phyloP scores from a whole-genome alignment of 257 asterid species.

The Hygrophila difformis region DNA sequence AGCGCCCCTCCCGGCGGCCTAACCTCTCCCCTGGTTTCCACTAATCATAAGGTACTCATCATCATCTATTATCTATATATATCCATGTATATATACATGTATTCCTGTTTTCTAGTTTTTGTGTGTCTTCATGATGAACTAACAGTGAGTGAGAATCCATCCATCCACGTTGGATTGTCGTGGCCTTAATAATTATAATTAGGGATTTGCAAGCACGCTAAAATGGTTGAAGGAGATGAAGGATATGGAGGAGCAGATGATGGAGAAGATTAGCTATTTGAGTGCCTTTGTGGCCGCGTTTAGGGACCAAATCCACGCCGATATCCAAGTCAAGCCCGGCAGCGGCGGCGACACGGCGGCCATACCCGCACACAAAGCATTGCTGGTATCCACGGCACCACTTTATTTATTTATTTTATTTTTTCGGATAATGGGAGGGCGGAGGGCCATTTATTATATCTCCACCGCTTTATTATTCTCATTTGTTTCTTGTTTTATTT shows the following conservation, averaged over 20 bases:
- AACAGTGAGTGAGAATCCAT: too few species aligned
- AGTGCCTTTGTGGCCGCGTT: conserved; percentile 57
- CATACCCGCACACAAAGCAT: conserved; percentile 75
- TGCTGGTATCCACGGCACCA: conserved; percentile 35
- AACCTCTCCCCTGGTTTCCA: not conserved
- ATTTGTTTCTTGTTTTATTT: too few species aligned
- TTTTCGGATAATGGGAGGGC: not conserved
- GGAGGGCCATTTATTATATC: too few species aligned
- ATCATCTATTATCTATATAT: too few species aligned
- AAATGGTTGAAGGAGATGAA: conserved; percentile 88
- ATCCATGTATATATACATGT: too few species aligned
- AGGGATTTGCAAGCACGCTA: conserved; percentile 81
- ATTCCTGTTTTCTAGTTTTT: too few species aligned
- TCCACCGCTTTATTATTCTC: too few species aligned
- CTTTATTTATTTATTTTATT: not conserved
- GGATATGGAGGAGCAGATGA: conserved; percentile 61
- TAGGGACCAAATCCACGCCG: conserved; percentile 61
- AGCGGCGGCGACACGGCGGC: conserved; percentile 55
- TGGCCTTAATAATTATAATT: not conserved
- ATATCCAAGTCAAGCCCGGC: conserved; percentile 67
- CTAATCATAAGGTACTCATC: too few species aligned
- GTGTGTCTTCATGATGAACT: too few species aligned
- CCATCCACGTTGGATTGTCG: not conserved
- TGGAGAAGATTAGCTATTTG: conserved; percentile 49
- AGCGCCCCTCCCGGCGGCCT: too few species aligned